These are phyloP conservation scores for Nepenthes gracilis DNA, from an alignment of 148 eudicot species.

Conservation along the genomic window DNA sequence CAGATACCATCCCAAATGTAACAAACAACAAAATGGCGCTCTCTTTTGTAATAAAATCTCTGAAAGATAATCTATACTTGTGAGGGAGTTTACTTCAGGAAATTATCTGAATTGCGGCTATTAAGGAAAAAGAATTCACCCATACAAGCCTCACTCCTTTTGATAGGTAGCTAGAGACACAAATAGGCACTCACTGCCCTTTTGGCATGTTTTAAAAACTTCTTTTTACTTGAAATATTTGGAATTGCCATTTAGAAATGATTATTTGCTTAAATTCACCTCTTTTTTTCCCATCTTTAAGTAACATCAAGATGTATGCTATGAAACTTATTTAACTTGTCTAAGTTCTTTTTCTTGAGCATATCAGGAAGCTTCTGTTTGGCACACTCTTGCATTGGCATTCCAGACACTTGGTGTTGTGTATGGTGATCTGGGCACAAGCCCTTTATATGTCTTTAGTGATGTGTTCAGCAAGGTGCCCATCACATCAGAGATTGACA, in stretches of 20 bases:
- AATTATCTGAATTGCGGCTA: too few species aligned
- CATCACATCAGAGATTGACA: slow-evolving; percentile 66
- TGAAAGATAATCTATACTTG: neutral
- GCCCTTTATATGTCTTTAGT: slow-evolving; percentile 82
- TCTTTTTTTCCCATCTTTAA: neutral
- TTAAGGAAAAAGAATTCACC: too few species aligned
- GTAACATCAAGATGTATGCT: too few species aligned
- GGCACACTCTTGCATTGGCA: slow-evolving; percentile 67
- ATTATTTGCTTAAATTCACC: neutral
- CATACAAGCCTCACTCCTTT: too few species aligned
- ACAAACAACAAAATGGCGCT: neutral
- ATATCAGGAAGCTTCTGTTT: slow-evolving; percentile 55
- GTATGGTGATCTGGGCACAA: slow-evolving; percentile 95
- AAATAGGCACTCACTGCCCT: neutral
- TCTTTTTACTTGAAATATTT: neutral
- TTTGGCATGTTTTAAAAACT: neutral
- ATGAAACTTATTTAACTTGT: neutral
- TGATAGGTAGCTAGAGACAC: too few species aligned
- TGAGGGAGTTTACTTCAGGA: too few species aligned
- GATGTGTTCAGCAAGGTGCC: slow-evolving; percentile 87
- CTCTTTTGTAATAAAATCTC: neutral
- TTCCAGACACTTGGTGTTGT: slow-evolving; percentile 98
- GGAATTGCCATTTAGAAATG: too few species aligned
- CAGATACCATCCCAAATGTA: neutral
- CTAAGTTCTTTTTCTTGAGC: slow-evolving; percentile 9